Percentiles rank a stretch among this genome's conserved stretches.
Evolutionary conservation across 108 stramenopile genomes (phyloP).

Genomic region (Skeletonema grethae): DNA sequence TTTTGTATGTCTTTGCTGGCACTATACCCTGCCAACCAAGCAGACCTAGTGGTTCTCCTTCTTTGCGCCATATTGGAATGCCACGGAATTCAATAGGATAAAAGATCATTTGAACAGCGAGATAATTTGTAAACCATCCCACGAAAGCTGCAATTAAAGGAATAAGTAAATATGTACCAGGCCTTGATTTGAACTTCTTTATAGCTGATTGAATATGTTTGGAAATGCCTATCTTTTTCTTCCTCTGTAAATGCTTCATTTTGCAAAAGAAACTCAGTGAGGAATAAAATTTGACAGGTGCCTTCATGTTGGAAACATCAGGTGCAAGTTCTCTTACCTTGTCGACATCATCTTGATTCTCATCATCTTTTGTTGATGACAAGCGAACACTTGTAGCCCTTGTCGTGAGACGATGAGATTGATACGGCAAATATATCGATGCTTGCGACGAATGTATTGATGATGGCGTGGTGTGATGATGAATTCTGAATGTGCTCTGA

Average conservation of each 20-base stretch:
- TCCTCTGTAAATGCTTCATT: not conserved
- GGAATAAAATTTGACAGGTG: not conserved
- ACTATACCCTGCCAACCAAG: constrained; percentile 92
- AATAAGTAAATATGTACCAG: constrained; percentile 77
- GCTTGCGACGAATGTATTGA: not conserved
- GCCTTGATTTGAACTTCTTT: constrained; percentile 65
- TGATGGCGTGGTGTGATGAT: not conserved
- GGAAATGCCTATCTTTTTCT: constrained; percentile 3
- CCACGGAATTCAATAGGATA: constrained; percentile 84
- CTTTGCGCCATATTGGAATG: constrained; percentile 62
- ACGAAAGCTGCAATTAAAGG: constrained; percentile 90
- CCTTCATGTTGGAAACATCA: not conserved
- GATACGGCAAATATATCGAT: not conserved
- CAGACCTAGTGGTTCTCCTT: constrained; percentile 74
- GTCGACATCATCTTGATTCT: not conserved
- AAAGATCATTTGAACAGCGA: constrained; percentile 92
- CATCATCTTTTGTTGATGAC: not conserved
- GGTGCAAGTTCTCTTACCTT: not conserved
- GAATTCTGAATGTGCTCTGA: not conserved
- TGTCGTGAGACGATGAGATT: not conserved
- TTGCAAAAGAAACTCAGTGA: not conserved
- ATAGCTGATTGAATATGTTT: constrained; percentile 36
- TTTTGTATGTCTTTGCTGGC: constrained; percentile 83
- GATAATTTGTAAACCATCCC: constrained; percentile 94
- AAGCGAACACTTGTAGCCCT: not conserved